Evolutionary conservation across 257 asterid species (phyloP).

Genomic region (Eustoma russellianum): DNA sequence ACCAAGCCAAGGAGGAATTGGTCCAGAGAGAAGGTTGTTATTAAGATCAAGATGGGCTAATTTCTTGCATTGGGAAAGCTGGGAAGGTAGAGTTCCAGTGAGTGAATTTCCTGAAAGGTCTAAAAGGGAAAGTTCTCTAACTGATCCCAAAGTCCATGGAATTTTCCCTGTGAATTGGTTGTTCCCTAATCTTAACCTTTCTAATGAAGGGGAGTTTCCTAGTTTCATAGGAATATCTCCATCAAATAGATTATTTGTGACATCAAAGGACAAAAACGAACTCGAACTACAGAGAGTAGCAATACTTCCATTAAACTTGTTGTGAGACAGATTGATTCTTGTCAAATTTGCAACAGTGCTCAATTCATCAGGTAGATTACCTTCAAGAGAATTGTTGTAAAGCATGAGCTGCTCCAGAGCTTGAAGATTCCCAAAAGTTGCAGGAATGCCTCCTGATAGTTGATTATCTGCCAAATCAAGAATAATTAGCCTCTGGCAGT

Average conservation of each 20-base stretch:
- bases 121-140: conserved; percentile 45
- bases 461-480: conserved; percentile 84
- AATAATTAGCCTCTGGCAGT: conserved; percentile 43
- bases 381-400: conserved; percentile 73
- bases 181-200: conserved; percentile 66
- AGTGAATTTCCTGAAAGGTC: conserved; percentile 71
- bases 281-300: conserved; percentile 60
- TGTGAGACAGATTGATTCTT: conserved; percentile 66
- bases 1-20: conserved; percentile 75
- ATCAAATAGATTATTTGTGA: conserved; percentile 61
- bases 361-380: conserved; percentile 58
- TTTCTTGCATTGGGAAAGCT: conserved; percentile 59
- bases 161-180: conserved; percentile 61
- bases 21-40: conserved; percentile 56
- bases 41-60: conserved; percentile 76
- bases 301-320: conserved; percentile 61
- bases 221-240: conserved; percentile 53
- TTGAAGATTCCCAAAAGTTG: conserved; percentile 46
- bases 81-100: conserved; percentile 53
- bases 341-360: conserved; percentile 48
- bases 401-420: conserved; percentile 73
- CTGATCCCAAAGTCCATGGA: conserved; percentile 61
- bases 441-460: conserved; percentile 63
- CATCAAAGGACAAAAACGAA: conserved; percentile 66
- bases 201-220: conserved; percentile 61